Conservation (phyloP, 2,329 filamentous ascomycete species). For the Neofusicoccum laricinum region DNA sequence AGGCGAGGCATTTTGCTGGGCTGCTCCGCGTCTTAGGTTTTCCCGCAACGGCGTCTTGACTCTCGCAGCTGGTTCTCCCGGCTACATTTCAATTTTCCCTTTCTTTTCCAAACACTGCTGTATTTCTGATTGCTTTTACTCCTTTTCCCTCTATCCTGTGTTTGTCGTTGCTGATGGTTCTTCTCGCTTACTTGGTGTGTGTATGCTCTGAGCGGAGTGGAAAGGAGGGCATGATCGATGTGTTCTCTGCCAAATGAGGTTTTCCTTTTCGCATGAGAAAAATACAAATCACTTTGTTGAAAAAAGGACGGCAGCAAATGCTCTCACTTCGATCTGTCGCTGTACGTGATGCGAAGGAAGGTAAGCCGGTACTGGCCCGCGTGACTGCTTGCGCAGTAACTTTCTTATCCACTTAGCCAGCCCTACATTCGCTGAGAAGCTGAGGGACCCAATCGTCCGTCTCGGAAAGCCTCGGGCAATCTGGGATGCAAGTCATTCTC, state of each 20-base stretch:
- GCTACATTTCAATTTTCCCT: background rate
- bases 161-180: background rate
- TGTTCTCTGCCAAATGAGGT: background rate
- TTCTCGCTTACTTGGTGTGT: constrained; percentile 7
- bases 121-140: constrained; percentile 14
- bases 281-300: constrained; percentile 6
- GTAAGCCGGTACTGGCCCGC: background rate
- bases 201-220: constrained; percentile 14
- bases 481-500: background rate
- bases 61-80: background rate
- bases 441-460: background rate
- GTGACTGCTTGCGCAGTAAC: background rate
- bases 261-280: background rate
- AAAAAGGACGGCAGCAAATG: background rate
- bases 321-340: background rate
- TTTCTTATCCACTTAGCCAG: background rate
- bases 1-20: constrained; percentile 7
- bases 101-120: constrained; percentile 13
- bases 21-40: background rate
- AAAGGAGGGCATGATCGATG: background rate
- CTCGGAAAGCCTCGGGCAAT: background rate
- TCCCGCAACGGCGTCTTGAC: background rate
- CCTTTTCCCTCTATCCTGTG: constrained; percentile 2
- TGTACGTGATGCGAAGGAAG: background rate
- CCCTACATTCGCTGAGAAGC: background rate